Conservation (phyloP, 1,139 yeast genomes). For the Debaryomyces psychrophilus region DNA sequence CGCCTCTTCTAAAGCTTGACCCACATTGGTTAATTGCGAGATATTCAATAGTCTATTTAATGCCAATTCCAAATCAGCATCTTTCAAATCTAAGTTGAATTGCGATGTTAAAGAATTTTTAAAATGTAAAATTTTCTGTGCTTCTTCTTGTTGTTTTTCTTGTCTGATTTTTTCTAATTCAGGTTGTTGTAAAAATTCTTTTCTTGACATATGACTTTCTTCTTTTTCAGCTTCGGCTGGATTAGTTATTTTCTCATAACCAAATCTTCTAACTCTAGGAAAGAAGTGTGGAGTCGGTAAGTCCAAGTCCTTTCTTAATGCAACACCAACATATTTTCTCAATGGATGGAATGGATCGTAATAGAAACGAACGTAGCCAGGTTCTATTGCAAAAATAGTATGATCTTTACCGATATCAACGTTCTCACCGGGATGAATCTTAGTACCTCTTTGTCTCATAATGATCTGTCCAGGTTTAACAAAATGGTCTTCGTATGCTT, state of each 20-base stretch:
- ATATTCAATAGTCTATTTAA: slow-evolving; percentile 56
- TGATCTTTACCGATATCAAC: slow-evolving; percentile 92
- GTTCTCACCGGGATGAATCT: slow-evolving; percentile 93
- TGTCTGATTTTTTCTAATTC: slow-evolving; percentile 39
- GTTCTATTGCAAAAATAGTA: slow-evolving; percentile 87
- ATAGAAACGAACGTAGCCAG: slow-evolving; percentile 90
- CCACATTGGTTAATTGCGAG: slow-evolving; percentile 27
- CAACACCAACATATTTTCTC: slow-evolving; percentile 88
- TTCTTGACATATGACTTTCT: slow-evolving; percentile 58
- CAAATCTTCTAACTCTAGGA: slow-evolving; percentile 85
- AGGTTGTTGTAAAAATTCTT: slow-evolving; percentile 63
- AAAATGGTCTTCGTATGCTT: slow-evolving; percentile 72
- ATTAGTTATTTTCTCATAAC: slow-evolving; percentile 60
- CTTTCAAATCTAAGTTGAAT: slow-evolving; percentile 32
- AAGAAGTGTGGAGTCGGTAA: slow-evolving; percentile 90
- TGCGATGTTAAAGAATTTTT: slow-evolving; percentile 18
- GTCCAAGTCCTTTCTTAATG: slow-evolving; percentile 61
- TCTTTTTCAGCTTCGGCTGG: slow-evolving; percentile 57
- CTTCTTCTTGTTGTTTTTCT: slow-evolving; percentile 38
- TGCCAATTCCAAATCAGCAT: slow-evolving; percentile 40
- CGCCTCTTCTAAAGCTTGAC: slow-evolving; percentile 53
- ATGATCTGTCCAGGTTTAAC: slow-evolving; percentile 84
- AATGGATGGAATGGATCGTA: slow-evolving; percentile 97
- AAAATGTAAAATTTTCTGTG: slow-evolving; percentile 22
- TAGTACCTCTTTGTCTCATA: slow-evolving; percentile 96